Conservation (phyloP, 495 filamentous ascomycete species). For the Penicillium crystallinum region DNA sequence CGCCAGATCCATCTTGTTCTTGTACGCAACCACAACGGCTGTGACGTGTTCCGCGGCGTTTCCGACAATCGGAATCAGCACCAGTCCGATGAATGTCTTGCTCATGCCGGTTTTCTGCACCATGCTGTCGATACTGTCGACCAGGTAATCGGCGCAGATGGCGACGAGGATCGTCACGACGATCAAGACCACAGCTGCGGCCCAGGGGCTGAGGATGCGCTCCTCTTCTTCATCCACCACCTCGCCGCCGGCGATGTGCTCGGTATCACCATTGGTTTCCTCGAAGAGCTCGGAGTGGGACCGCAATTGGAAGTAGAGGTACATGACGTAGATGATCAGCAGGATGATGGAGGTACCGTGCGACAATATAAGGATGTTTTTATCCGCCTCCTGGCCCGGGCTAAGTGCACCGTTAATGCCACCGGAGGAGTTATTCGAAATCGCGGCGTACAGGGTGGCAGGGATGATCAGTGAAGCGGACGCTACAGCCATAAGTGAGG, state of each 20-base stretch:
- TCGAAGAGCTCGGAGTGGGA: slow-evolving; percentile 81
- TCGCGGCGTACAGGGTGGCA: slow-evolving; percentile 65
- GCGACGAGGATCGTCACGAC: slow-evolving; percentile 79
- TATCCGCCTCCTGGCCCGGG: slow-evolving; percentile 10
- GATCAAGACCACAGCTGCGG: slow-evolving; percentile 69
- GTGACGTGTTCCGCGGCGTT: slow-evolving; percentile 98
- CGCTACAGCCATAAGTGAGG: slow-evolving; percentile 89
- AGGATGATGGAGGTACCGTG: slow-evolving; percentile 89
- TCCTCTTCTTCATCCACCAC: slow-evolving; percentile 49
- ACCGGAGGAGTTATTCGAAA: slow-evolving; percentile 18
- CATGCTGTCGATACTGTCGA: slow-evolving; percentile 86
- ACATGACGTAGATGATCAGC: slow-evolving; percentile 80
- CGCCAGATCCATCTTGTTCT: slow-evolving; percentile 97
- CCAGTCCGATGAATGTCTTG: slow-evolving; percentile 93
- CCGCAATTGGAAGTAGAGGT: slow-evolving; percentile 84
- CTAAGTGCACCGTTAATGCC: slow-evolving; percentile 4
- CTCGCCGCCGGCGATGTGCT: slow-evolving; percentile 30
- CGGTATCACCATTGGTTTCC: slow-evolving; percentile 43
- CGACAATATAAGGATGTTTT: slow-evolving; percentile 75
- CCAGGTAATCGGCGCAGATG: slow-evolving; percentile 88
- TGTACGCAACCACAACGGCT: slow-evolving; percentile 83
- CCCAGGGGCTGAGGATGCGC: slow-evolving; percentile 60
- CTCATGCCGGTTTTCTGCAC: slow-evolving; percentile 80
- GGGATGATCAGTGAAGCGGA: slow-evolving; percentile 91
- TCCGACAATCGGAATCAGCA: slow-evolving; percentile 93